Evolutionary conservation across 306 rosid species (phyloP), one percentile per base, ranked within the genome.

Genomic region (Cicer bijugum): DNA sequence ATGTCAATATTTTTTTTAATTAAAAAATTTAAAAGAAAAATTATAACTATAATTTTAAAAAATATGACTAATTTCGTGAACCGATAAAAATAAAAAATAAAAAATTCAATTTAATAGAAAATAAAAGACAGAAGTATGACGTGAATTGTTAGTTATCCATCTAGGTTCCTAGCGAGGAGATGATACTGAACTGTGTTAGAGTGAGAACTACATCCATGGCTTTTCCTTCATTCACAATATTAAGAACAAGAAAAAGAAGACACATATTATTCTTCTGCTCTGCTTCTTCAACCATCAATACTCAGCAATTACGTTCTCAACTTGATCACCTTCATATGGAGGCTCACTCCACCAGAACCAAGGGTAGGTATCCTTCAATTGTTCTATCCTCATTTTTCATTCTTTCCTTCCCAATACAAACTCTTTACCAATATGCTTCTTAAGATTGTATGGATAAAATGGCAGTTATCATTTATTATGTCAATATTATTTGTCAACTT

Each of bases 271-370:
- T 9, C 2, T 59, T 33, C 77, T 67, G 79, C 50, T 28, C 35
- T 28, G 77, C 84, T 76, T 81, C 88, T 79, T 85, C 90, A 42
- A 67, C 74, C 72, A 33, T 64, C 82, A 87, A 83, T 76, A 40
- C 96, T 0, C 85, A 91, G 9, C 83, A 85, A 19, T 85, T 93
- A 1, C 96, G 98, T 63, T 61, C 83, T 19, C 92, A 93, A 33
- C 89, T 91, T 42, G 88, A 84, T 71, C 90, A 84, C 4, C 98
- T 91, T 80, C 97, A 91, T 20, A 64, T 87, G 0, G 97, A 93
- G 80, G 92, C 98, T 1, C 75, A 84, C 12, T 71, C 58, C 77
- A 79, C 98, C 77, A 81, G 85, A 84, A 16, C 79, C 88, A 93
- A 89, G 80, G 98, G 98, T 88, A 64, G 7, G 16, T 19, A 9